phyloP scores from a whole-genome alignment of 2,329 filamentous ascomycete species.

The Cladosporium sp. region DNA sequence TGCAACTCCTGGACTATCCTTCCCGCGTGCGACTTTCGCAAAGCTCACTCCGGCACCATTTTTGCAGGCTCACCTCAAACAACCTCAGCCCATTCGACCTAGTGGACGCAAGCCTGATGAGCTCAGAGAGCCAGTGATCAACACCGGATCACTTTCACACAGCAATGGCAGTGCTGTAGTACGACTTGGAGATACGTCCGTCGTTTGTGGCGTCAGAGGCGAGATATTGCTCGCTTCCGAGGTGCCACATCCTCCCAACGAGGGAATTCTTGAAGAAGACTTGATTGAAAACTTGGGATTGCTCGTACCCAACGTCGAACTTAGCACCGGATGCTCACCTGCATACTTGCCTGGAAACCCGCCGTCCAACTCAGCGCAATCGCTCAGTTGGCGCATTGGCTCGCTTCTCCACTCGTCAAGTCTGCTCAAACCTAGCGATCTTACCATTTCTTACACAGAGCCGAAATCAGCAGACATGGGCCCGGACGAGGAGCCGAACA shows the following conservation, averaged over 20 bases:
- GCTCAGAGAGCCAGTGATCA: slow-evolving; percentile 69
- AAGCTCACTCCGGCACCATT: slow-evolving; percentile 86
- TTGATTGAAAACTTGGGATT: slow-evolving; percentile 56
- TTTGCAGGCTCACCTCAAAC: slow-evolving; percentile 81
- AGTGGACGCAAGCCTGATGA: slow-evolving; percentile 73
- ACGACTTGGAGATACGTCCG: slow-evolving; percentile 81
- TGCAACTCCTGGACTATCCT: slow-evolving; percentile 35
- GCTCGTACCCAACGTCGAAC: slow-evolving; percentile 88
- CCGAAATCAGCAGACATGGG: slow-evolving; percentile 30
- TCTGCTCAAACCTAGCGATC: slow-evolving; percentile 61
- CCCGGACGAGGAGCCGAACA: slow-evolving; percentile 42
- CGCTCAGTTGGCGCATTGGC: slow-evolving; percentile 74
- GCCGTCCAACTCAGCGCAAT: slow-evolving; percentile 75
- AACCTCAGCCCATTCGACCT: slow-evolving; percentile 63
- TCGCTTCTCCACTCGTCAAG: slow-evolving; percentile 69
- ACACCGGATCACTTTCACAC: slow-evolving; percentile 80
- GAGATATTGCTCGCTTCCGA: slow-evolving; percentile 75
- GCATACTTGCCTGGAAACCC: slow-evolving; percentile 80
- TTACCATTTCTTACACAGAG: slow-evolving; percentile 60
- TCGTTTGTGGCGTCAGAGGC: slow-evolving; percentile 87
- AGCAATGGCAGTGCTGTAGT: slow-evolving; percentile 88
- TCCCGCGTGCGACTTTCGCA: slow-evolving; percentile 71
- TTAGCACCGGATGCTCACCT: slow-evolving; percentile 86
- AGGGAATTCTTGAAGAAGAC: slow-evolving; percentile 24
- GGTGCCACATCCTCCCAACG: slow-evolving; percentile 58